These are phyloP conservation scores for Hyaloscypha variabilis DNA, from an alignment of 495 filamentous ascomycete genomes.

Conservation along the genomic window DNA sequence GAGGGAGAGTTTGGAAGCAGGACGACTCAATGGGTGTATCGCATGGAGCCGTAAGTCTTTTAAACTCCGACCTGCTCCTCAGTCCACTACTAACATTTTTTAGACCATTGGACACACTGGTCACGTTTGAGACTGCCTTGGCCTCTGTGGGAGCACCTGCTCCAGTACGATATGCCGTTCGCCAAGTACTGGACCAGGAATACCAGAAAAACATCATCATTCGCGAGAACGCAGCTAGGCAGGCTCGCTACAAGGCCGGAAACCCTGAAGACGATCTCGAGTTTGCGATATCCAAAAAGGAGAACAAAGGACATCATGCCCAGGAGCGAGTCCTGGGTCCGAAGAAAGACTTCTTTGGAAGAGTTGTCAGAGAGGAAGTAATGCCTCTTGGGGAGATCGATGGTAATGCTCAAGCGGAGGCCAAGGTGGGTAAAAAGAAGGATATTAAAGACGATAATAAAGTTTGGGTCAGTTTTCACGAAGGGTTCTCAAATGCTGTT, in stretches of 20 bases:
- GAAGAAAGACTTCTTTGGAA: slow-evolving; percentile 91
- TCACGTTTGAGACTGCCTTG: slow-evolving; percentile 58
- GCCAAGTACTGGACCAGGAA: slow-evolving; percentile 91
- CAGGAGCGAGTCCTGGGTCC: slow-evolving; percentile 38
- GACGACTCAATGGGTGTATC: slow-evolving; percentile 70
- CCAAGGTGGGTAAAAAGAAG: slow-evolving; percentile 36
- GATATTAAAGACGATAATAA: slow-evolving; percentile 51
- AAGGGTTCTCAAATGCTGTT: slow-evolving; percentile 96
- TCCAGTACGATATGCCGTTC: slow-evolving; percentile 84
- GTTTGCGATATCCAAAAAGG: slow-evolving; percentile 41
- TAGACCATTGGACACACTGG: slow-evolving; percentile 71
- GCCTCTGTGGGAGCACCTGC: slow-evolving; percentile 40
- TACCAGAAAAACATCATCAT: slow-evolving; percentile 68
- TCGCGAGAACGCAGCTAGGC: slow-evolving; percentile 59
- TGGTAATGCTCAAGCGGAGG: slow-evolving; percentile 33
- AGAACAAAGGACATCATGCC: slow-evolving; percentile 36
- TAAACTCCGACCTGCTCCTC: slow-evolving; percentile 6
- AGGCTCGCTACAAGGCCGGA: slow-evolving; percentile 53
- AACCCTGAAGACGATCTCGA: slow-evolving; percentile 34
- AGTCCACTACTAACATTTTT: slow-evolving; percentile 12
- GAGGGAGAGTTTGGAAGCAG: slow-evolving; percentile 50
- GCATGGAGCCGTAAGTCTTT: slow-evolving; percentile 86
- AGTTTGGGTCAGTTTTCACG: slow-evolving; percentile 93
- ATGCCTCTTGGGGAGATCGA: slow-evolving; percentile 39
- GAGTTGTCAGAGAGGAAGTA: slow-evolving; percentile 47